phyloP scores from a whole-genome alignment of 2,329 filamentous ascomycete species.

The Diaporthe citriasiana region DNA sequence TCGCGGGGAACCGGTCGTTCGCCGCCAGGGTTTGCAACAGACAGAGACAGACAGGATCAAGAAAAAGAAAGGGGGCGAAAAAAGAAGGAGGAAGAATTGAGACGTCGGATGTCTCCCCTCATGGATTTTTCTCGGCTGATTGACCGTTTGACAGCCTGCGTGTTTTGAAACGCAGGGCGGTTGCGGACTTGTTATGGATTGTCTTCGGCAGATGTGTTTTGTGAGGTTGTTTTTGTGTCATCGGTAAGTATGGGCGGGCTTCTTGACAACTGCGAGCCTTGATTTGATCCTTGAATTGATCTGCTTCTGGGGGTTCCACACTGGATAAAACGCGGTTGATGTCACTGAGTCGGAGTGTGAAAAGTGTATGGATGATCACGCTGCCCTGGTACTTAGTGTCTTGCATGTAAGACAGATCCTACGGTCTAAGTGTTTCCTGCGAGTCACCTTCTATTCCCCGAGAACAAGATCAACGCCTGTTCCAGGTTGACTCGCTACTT shows the following conservation, averaged over 20 bases:
- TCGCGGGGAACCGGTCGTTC: neutral
- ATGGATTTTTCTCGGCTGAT: constrained; percentile 1
- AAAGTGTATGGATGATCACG: neutral
- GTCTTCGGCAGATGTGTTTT: constrained; percentile 21
- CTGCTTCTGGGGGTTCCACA: constrained; percentile 19
- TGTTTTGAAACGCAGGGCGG: constrained; percentile 29
- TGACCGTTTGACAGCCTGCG: neutral
- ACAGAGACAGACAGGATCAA: neutral
- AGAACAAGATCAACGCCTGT: neutral
- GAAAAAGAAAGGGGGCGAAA: too few relatives aligned
- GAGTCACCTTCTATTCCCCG: neutral
- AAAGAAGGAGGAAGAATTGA: neutral
- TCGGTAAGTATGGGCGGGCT: neutral
- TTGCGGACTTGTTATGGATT: constrained; percentile 14
- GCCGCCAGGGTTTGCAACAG: neutral
- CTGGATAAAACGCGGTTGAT: neutral
- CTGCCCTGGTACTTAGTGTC: neutral
- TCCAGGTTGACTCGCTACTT: neutral
- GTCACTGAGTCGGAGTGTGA: neutral
- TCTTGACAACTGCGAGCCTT: constrained; percentile 3
- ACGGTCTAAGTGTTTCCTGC: neutral
- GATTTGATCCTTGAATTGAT: constrained; percentile 15
- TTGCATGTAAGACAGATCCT: neutral
- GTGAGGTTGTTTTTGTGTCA: neutral
- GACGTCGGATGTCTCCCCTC: constrained; percentile 20